These are phyloP conservation scores for Syncephalastrum sp. DNA, from an alignment of 371 early-diverging fungal genomes.

Conservation along the genomic window DNA sequence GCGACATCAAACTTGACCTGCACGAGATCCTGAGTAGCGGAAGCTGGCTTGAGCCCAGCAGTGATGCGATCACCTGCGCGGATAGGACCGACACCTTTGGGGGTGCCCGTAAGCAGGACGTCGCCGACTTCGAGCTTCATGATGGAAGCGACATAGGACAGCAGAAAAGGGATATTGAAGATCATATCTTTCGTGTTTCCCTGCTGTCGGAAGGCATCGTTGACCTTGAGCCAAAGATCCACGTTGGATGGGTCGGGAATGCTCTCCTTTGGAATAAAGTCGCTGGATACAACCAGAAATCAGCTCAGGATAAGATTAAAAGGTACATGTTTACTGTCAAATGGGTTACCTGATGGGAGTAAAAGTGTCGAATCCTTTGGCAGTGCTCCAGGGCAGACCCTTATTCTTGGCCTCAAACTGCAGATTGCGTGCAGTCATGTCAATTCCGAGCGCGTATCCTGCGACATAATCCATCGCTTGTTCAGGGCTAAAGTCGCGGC, in stretches of 20 bases:
- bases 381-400: slow-evolving; percentile 89
- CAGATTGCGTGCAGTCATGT: slow-evolving; percentile 90
- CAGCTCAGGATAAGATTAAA: not conserved
- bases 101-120: slow-evolving; percentile 82
- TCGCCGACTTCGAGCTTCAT: slow-evolving; percentile 88
- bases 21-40: slow-evolving; percentile 26
- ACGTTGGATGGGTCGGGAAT: slow-evolving; percentile 76
- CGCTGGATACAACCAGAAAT: slow-evolving; percentile 30
- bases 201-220: slow-evolving; percentile 76
- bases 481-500: slow-evolving; percentile 68
- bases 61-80: slow-evolving; percentile 73
- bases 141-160: slow-evolving; percentile 77
- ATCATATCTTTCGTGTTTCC: slow-evolving; percentile 92
- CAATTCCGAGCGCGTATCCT: slow-evolving; percentile 89
- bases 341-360: slow-evolving; percentile 73
- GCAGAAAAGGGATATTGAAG: slow-evolving; percentile 68
- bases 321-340: no score
- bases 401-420: slow-evolving; percentile 81
- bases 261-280: slow-evolving; percentile 74
- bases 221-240: slow-evolving; percentile 77
- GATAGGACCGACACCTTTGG: slow-evolving; percentile 87
- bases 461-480: slow-evolving; percentile 70
- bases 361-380: slow-evolving; percentile 96
- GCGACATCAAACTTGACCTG: slow-evolving; percentile 34
- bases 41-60: slow-evolving; percentile 63